These are phyloP conservation scores for Magnusiomyces fungicola DNA, from an alignment of 1,139 yeast genomes.

Conservation along the genomic window DNA sequence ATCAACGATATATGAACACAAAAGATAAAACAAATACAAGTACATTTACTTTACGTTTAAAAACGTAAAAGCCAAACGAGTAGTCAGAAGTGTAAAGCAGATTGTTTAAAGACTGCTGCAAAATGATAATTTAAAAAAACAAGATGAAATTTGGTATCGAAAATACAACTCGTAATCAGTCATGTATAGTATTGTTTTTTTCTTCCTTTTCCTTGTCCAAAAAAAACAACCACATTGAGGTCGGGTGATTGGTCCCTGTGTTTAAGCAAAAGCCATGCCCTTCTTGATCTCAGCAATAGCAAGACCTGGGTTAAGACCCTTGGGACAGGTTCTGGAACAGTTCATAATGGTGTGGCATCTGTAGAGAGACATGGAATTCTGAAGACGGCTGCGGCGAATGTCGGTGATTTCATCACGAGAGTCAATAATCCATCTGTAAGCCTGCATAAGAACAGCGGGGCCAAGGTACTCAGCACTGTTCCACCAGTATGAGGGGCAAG, in stretches of 20 bases:
- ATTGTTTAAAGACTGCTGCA: too few relatives aligned
- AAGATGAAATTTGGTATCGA: background rate
- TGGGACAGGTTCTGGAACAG: slow-evolving; percentile 97
- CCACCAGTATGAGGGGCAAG: slow-evolving; percentile 99
- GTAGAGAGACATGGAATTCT: slow-evolving; percentile 95
- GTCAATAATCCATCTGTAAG: slow-evolving; percentile 97
- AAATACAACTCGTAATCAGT: too few relatives aligned
- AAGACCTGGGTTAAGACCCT: slow-evolving; percentile 96
- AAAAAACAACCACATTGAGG: background rate
- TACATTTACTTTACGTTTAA: too few relatives aligned
- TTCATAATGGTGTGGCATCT: slow-evolving; percentile 99
- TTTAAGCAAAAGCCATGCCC: slow-evolving; percentile 63
- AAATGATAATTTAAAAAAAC: too few relatives aligned
- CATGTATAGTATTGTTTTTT: background rate
- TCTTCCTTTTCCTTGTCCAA: background rate
- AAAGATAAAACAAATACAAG: too few relatives aligned
- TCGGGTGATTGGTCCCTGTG: background rate
- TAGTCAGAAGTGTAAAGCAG: background rate
- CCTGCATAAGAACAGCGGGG: slow-evolving; percentile 98
- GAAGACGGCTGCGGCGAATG: slow-evolving; percentile 79
- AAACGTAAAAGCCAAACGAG: too few relatives aligned
- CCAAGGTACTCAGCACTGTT: slow-evolving; percentile 98
- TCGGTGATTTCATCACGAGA: slow-evolving; percentile 89
- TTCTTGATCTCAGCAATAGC: slow-evolving; percentile 98
- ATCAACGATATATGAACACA: too few relatives aligned